A percentile compares a stretch with the other conserved stretches of the same genome.
phyloP scores from a whole-genome alignment of 1,284 basidiomycete species.

The Paramarasmius palmivorus region DNA sequence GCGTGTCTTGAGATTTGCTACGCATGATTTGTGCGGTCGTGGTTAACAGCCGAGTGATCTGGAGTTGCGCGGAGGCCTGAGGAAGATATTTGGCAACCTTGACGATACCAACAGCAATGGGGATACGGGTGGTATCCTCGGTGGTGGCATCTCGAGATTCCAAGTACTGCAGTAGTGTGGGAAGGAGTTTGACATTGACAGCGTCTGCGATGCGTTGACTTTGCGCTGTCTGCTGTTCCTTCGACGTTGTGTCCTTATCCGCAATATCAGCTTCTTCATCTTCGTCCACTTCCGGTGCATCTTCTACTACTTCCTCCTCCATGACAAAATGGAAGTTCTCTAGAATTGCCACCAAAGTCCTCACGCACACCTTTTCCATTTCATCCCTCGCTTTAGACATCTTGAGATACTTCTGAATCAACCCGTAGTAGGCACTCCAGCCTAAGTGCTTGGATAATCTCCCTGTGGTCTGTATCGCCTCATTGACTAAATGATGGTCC shows the following conservation, averaged over 20 bases:
- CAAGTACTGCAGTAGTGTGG: constrained; percentile 74
- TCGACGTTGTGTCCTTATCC: constrained; percentile 25
- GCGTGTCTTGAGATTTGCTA: constrained; percentile 91
- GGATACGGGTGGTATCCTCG: constrained; percentile 86
- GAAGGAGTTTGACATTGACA: constrained; percentile 77
- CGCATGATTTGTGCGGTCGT: constrained; percentile 87
- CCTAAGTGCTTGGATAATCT: constrained; percentile 71
- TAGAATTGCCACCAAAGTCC: constrained; percentile 83
- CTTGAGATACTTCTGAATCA: constrained; percentile 85
- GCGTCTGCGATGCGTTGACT: constrained; percentile 61
- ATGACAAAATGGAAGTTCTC: constrained; percentile 93
- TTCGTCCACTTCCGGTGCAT: constrained; percentile 31
- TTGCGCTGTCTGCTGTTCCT: constrained; percentile 13
- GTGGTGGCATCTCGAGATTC: constrained; percentile 82
- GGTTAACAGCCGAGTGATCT: constrained; percentile 82
- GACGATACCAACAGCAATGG: constrained; percentile 87
- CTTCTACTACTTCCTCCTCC: constrained; percentile 40
- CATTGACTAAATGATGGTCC: constrained; percentile 91
- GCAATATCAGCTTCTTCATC: constrained; percentile 32
- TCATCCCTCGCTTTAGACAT: constrained; percentile 70
- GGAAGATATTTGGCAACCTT: constrained; percentile 87
- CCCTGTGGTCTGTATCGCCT: constrained; percentile 82
- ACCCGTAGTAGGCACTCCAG: constrained; percentile 86
- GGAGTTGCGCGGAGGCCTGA: constrained; percentile 60
- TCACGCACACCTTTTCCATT: constrained; percentile 85